phyloP scores from a whole-genome alignment of 2,329 filamentous ascomycete genomes.

The Fusarium sp. region DNA sequence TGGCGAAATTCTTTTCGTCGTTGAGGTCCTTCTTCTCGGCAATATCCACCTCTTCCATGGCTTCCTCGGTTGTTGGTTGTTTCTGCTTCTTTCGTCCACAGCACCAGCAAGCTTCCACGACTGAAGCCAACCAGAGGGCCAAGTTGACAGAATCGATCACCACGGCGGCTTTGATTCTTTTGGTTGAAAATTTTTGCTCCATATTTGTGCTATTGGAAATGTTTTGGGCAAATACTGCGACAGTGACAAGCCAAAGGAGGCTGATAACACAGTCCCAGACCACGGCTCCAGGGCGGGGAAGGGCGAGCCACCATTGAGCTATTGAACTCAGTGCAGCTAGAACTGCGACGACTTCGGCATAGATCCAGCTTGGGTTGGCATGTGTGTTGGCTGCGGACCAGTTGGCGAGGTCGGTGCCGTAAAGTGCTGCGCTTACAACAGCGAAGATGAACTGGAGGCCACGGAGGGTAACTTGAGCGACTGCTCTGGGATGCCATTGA shows the following conservation, averaged over 20 bases:
- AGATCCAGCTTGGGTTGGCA: constrained; percentile 29
- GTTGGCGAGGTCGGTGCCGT: constrained; percentile 18
- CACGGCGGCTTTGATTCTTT: neutral
- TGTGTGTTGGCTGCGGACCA: constrained; percentile 18
- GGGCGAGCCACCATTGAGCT: constrained; percentile 25
- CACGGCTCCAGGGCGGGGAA: neutral
- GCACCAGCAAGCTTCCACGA: constrained; percentile 21
- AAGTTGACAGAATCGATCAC: constrained; percentile 22
- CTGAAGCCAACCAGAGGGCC: constrained; percentile 18
- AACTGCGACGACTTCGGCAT: constrained; percentile 14
- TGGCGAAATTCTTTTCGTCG: neutral
- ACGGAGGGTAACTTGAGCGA: constrained; percentile 20
- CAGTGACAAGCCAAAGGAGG: constrained; percentile 28
- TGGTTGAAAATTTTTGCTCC: neutral
- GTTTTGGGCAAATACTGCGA: constrained; percentile 16
- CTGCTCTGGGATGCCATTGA: constrained; percentile 17
- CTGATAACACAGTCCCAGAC: constrained; percentile 13
- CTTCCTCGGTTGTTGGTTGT: neutral
- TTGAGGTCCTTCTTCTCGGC: neutral
- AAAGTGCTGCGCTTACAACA: constrained; percentile 24
- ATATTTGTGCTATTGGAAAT: neutral
- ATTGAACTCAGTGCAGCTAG: constrained; percentile 14
- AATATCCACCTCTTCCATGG: neutral
- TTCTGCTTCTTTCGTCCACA: constrained; percentile 3
- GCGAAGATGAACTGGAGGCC: constrained; percentile 22